Percentiles rank a stretch among this genome's conserved stretches.
Conservation (phyloP, 1,284 basidiomycete species). For the Afroboletus lepidellus region DNA sequence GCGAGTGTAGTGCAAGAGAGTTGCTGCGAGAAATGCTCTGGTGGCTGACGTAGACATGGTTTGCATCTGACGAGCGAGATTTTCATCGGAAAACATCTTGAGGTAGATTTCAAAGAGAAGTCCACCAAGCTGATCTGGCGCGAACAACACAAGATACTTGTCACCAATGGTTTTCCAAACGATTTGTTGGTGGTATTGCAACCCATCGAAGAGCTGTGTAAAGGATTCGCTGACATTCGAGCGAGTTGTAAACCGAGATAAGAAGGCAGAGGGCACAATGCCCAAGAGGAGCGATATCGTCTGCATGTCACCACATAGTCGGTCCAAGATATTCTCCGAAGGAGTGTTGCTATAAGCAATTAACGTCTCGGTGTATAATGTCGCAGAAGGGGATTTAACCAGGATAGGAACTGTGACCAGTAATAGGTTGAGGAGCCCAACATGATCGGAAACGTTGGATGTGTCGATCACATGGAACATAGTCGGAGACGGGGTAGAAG, state of each 20-base stretch:
- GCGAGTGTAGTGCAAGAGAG: conserved; percentile 42
- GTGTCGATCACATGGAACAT: conserved; percentile 55
- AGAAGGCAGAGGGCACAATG: conserved; percentile 39
- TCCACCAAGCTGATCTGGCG: conserved; percentile 36
- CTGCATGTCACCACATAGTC: conserved; percentile 40
- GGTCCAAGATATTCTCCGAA: conserved; percentile 34
- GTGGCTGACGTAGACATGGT: conserved; percentile 4
- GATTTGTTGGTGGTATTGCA: conserved; percentile 42
- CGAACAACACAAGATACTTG: conserved; percentile 25
- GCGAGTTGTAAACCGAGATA: conserved; percentile 42
- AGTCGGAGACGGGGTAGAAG: conserved; percentile 33
- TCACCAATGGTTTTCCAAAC: conserved; percentile 41
- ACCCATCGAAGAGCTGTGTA: conserved; percentile 4
- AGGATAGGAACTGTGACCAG: conserved; percentile 40
- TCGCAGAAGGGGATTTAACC: conserved; percentile 26
- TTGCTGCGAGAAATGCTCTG: background rate
- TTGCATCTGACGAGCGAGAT: conserved; percentile 11
- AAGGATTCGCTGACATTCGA: conserved; percentile 46
- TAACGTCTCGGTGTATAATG: conserved; percentile 45
- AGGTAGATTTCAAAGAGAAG: conserved; percentile 48
- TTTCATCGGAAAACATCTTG: conserved; percentile 41
- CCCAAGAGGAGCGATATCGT: conserved; percentile 43
- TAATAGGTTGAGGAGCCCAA: conserved; percentile 52
- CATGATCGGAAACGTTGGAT: conserved; percentile 50
- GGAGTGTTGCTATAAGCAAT: conserved; percentile 29